A percentile compares a stretch with the other conserved stretches of the same genome.
phyloP scores from a whole-genome alignment of 73 alveolate genomes.

The Durusdinium trenchii region DNA sequence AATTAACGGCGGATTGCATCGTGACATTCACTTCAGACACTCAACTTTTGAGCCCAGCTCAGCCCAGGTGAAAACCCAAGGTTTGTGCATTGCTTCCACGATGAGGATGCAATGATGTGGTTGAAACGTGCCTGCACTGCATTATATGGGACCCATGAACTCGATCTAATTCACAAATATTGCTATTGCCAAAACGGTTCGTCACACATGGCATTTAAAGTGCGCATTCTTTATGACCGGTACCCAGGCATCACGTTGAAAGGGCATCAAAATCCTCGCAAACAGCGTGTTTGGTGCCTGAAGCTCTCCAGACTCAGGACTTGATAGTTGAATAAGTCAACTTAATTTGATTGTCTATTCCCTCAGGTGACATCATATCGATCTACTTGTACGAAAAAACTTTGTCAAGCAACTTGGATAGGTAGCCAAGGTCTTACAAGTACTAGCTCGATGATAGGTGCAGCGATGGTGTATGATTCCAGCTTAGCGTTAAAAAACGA shows the following conservation, averaged over 20 bases:
- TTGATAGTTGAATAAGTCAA: background rate
- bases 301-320: background rate
- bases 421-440: too few relatives aligned
- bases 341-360: background rate
- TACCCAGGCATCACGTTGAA: background rate
- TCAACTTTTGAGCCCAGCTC: background rate
- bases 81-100: background rate
- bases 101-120: slow-evolving; percentile 35
- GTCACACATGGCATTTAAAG: too few relatives aligned
- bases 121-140: background rate
- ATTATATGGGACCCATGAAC: background rate
- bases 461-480: too few relatives aligned
- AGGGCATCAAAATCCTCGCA: background rate
- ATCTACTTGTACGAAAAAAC: too few relatives aligned
- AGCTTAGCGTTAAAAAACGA: too few relatives aligned
- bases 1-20: background rate
- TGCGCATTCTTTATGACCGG: too few relatives aligned
- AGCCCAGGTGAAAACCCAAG: slow-evolving; percentile 1
- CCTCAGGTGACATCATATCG: background rate
- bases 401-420: too few relatives aligned
- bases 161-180: background rate
- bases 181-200: background rate
- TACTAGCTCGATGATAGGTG: too few relatives aligned
- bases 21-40: background rate
- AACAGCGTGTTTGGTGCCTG: background rate